These are phyloP conservation scores for Pythium guiyangense DNA, from an alignment of 352 stramenopile species.

Conservation along the genomic window DNA sequence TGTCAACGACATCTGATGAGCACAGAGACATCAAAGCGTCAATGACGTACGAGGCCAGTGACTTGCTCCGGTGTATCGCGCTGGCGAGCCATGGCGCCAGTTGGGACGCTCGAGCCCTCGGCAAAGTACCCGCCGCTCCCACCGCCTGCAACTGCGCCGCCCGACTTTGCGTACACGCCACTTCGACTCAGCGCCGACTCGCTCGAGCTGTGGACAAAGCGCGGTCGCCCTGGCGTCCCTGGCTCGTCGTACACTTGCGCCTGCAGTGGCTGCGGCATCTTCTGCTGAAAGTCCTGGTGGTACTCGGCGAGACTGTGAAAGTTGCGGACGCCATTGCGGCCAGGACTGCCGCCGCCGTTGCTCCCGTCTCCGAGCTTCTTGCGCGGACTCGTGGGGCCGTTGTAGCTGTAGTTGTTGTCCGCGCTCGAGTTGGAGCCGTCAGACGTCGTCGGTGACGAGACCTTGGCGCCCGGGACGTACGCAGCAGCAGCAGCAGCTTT, in stretches of 20 bases:
- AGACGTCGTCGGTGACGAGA: conserved; percentile 64
- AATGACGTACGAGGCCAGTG: conserved; percentile 34
- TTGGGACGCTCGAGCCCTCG: conserved; percentile 23
- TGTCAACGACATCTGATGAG: background rate
- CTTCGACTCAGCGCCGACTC: conserved; percentile 14
- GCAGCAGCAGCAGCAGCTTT: conserved; percentile 50
- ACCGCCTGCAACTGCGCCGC: background rate
- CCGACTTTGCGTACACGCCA: conserved; percentile 8
- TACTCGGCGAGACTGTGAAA: conserved; percentile 29
- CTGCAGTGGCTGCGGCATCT: conserved; percentile 12
- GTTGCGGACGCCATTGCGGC: conserved; percentile 16
- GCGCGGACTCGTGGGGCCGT: conserved; percentile 23
- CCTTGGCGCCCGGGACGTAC: conserved; percentile 19
- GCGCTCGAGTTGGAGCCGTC: conserved; percentile 73
- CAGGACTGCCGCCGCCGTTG: conserved; percentile 48
- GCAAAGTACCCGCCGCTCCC: conserved; percentile 24
- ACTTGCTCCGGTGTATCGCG: conserved; percentile 40
- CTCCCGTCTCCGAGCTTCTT: conserved; percentile 13
- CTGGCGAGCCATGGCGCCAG: conserved; percentile 20
- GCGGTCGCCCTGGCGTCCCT: background rate
- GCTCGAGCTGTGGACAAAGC: conserved; percentile 9
- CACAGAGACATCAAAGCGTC: background rate
- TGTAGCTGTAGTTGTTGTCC: conserved; percentile 67
- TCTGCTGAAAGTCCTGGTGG: conserved; percentile 32
- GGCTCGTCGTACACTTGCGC: conserved; percentile 7